Evolutionary conservation across 179 eudicot genomes (phyloP).

Genomic region (Silene noctiflora): DNA sequence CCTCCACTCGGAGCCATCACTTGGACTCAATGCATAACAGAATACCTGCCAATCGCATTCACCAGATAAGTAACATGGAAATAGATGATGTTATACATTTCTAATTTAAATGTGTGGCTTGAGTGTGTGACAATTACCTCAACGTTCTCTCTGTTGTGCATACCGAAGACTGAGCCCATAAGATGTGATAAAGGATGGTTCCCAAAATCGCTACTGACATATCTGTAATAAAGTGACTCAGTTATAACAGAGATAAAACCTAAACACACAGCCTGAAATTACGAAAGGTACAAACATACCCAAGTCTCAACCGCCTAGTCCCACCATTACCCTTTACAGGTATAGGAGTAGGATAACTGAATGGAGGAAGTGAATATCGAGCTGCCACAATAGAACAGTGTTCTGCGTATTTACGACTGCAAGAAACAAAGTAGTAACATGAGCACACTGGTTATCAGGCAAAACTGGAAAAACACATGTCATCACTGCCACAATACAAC

Average conservation of each 20-base stretch:
- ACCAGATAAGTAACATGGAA: conserved; percentile 2
- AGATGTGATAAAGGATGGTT: conserved; percentile 96
- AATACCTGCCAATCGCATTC: conserved; percentile 55
- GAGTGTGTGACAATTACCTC: conserved; percentile 50
- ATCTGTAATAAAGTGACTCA: conserved; percentile 41
- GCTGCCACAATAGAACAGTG: conserved; percentile 82
- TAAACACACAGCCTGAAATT: conserved; percentile 1
- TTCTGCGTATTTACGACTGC: conserved; percentile 88
- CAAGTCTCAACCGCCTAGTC: conserved; percentile 69
- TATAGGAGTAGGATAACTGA: conserved; percentile 63
- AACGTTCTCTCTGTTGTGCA: conserved; percentile 77
- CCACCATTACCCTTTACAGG: conserved; percentile 68
- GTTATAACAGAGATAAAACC: conserved; percentile 18
- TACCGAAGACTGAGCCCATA: conserved; percentile 98
- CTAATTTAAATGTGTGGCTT: not conserved
- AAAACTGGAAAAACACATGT: not conserved
- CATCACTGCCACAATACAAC: conserved; percentile 8
- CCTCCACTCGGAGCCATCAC: conserved; percentile 97
- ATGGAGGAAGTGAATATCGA: conserved; percentile 78
- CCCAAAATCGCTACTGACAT: conserved; percentile 99
- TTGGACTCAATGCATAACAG: conserved; percentile 93
- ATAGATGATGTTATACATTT: not conserved
- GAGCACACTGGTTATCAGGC: conserved; percentile 9
- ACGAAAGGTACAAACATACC: conserved; percentile 44
- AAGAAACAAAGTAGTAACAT: conserved; percentile 19